Evolutionary conservation across 306 rosid genomes (phyloP), one percentile per base, ranked within the genome.

Genomic region (Fagus crenata): DNA sequence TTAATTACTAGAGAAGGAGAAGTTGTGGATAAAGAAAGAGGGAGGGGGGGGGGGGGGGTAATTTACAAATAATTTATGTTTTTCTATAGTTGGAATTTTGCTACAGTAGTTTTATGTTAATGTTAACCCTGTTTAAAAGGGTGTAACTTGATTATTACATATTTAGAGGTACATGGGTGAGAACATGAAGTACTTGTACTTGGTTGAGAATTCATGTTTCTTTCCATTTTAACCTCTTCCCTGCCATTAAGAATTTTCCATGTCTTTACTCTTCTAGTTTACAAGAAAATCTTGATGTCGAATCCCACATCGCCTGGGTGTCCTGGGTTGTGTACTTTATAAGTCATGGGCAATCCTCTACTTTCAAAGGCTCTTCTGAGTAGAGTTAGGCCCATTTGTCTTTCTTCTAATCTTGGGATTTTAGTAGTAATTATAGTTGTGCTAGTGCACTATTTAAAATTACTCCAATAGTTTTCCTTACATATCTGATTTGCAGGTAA

Each of bases 401-500:
- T 22, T 22, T 22, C 28, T 22, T 22, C 28, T 22, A 60, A 63
- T 35, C 12, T 32, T 63, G 18, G 41, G 67, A n/a, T 39, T 67
- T 36, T 64, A 64, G 70, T 6, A 36, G 17, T 64, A 6, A 15
- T 6, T 39, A 2, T n/a, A 3, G 43, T 67, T 33, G 51, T 33
- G 67, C 67, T 60, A 13, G 14, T 33, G 14, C 31, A 39, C 51
- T 67, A 5, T 39, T 15, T 15, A 65, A 17, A 36, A 65, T 65
- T 43, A 5, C 13, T 39, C 49, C 8, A 60, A 9, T 9, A 7
- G 51, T 39, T 73, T 59, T 72, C 49, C 74, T 77, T 39, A 8
- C 59, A 32, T 60, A 18, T 75, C 75, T 77, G 73, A 22, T 61
- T 76, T 81, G 70, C 87, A 87, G 91, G 87, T 81, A 32, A 85